Evolutionary conservation across 192 early-diverging fungal genomes (phyloP).

Genomic region (Backusella morwellensis): DNA sequence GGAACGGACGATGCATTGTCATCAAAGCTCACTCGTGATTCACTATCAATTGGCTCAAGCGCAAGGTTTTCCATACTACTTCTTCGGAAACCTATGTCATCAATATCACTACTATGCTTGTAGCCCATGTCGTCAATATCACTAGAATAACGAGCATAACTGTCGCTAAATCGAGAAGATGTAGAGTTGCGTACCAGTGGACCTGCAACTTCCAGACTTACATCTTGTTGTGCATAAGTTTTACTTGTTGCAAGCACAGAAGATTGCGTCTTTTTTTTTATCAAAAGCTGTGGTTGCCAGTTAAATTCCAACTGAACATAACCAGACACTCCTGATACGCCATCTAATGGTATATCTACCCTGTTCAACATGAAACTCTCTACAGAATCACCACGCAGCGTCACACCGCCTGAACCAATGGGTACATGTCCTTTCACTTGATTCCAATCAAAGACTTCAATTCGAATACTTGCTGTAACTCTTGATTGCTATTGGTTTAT

Average conservation of each 20-base stretch:
- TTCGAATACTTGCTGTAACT: constrained; percentile 33
- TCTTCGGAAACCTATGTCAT: not conserved
- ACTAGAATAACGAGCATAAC: not conserved
- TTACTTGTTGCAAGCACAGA: constrained; percentile 38
- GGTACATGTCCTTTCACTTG: constrained; percentile 45
- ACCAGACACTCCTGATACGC: constrained; percentile 26
- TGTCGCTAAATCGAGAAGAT: not conserved
- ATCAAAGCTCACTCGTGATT: not conserved
- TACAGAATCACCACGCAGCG: constrained; percentile 25
- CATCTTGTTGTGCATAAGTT: not conserved
- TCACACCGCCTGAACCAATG: constrained; percentile 39
- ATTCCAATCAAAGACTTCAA: constrained; percentile 71
- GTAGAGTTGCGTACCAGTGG: not conserved
- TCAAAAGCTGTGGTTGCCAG: constrained; percentile 57
- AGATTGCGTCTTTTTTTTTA: constrained; percentile 49
- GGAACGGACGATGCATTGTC: constrained; percentile 3
- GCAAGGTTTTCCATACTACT: not conserved
- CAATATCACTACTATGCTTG: not conserved
- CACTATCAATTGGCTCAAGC: not conserved
- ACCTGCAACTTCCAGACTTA: constrained; percentile 1
- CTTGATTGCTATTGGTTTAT: constrained; percentile 26
- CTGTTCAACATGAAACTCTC: constrained; percentile 36
- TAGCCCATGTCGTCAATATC: not conserved
- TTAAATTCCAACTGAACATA: constrained; percentile 46
- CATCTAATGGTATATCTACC: constrained; percentile 39